A percentile compares a stretch with the other conserved stretches of the same genome.
Conservation (phyloP, 2,329 filamentous ascomycete genomes). For the Ophiobolus disseminans region DNA sequence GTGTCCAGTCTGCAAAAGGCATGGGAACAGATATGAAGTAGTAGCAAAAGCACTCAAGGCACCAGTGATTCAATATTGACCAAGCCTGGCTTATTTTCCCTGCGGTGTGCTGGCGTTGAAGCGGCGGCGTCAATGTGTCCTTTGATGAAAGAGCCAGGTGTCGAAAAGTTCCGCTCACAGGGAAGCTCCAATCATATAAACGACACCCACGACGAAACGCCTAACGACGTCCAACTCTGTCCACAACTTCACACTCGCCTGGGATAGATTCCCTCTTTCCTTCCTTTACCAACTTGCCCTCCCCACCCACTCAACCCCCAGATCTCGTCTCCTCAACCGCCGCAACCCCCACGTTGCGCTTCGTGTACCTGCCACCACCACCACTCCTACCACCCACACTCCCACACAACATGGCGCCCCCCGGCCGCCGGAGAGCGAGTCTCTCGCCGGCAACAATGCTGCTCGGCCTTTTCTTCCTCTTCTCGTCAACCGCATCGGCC, state of each 20-base stretch:
- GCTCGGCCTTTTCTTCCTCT: constrained; percentile 61
- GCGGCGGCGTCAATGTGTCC: constrained; percentile 40
- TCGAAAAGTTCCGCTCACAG: constrained; percentile 30
- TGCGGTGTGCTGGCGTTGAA: constrained; percentile 20
- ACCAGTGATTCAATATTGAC: constrained; percentile 17
- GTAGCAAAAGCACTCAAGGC: constrained; percentile 8
- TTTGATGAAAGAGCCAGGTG: constrained; percentile 42
- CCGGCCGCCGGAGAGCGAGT: constrained; percentile 52
- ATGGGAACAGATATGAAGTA: background rate
- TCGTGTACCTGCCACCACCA: constrained; percentile 7
- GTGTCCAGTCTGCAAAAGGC: no score
- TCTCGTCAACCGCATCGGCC: constrained; percentile 64
- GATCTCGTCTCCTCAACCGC: constrained; percentile 21
- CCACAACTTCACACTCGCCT: constrained; percentile 12
- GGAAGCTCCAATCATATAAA: constrained; percentile 34
- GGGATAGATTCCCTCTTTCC: constrained; percentile 38
- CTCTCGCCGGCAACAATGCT: constrained; percentile 56
- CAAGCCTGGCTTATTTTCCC: constrained; percentile 17
- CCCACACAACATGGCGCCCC: constrained; percentile 57
- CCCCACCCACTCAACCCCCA: constrained; percentile 11
- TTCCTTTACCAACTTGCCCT: constrained; percentile 25
- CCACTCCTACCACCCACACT: constrained; percentile 18
- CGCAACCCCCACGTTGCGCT: constrained; percentile 28
- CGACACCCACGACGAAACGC: constrained; percentile 26
- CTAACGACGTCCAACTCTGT: constrained; percentile 15